phyloP scores from a whole-genome alignment of 192 early-diverging fungal genomes.

The Geosiphon pyriformis region DNA sequence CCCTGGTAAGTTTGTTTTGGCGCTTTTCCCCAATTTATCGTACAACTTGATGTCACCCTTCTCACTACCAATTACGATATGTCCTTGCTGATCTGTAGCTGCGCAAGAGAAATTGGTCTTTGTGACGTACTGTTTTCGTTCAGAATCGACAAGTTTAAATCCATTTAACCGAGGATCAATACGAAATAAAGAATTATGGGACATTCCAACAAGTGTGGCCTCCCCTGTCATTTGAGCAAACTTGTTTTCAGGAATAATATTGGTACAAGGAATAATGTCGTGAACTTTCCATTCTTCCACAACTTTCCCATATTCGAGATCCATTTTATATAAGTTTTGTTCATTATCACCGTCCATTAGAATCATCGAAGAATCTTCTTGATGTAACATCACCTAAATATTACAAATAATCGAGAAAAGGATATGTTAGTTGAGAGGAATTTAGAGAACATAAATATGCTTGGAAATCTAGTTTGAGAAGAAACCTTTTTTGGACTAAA shows the following conservation, averaged over 20 bases:
- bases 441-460: too few species aligned
- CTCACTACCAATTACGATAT: slow-evolving; percentile 71
- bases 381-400: slow-evolving; percentile 72
- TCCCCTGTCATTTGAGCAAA: slow-evolving; percentile 70
- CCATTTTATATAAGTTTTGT: slow-evolving; percentile 81
- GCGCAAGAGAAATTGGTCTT: slow-evolving; percentile 67
- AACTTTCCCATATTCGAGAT: slow-evolving; percentile 84
- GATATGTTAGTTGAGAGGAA: too few species aligned
- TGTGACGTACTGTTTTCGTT: slow-evolving; percentile 65
- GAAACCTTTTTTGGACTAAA: slow-evolving; percentile 59
- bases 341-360: slow-evolving; percentile 66
- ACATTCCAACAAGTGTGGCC: slow-evolving; percentile 76
- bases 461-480: too few species aligned
- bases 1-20: slow-evolving; percentile 82
- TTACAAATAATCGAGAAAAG: too few species aligned
- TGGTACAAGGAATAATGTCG: slow-evolving; percentile 58
- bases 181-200: slow-evolving; percentile 77
- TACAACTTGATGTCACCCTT: slow-evolving; percentile 91
- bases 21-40: slow-evolving; percentile 70
- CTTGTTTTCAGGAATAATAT: slow-evolving; percentile 70
- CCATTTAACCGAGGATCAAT: slow-evolving; percentile 81
- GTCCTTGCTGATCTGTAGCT: slow-evolving; percentile 72
- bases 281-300: slow-evolving; percentile 92
- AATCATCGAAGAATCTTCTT: slow-evolving; percentile 77
- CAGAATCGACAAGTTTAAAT: slow-evolving; percentile 62